These are phyloP conservation scores for Fusarium goolgardi DNA, from an alignment of 2,329 filamentous ascomycete genomes.

Conservation along the genomic window DNA sequence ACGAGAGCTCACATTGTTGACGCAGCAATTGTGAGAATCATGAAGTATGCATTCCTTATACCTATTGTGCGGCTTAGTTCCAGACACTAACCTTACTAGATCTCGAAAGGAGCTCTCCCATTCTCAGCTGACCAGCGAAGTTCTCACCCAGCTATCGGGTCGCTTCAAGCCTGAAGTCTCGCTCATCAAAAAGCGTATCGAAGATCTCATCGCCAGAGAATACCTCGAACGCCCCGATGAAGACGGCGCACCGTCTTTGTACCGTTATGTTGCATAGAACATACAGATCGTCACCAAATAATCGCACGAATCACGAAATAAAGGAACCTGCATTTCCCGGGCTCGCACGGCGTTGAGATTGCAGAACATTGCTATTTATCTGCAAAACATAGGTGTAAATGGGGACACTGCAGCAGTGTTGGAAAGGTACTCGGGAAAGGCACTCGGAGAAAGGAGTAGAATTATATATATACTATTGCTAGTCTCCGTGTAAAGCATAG, in stretches of 20 bases:
- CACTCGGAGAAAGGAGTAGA: neutral
- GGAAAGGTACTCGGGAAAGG: slow-evolving; percentile 33
- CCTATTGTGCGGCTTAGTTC: neutral
- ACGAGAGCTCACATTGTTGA: slow-evolving; percentile 77
- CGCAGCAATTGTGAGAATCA: slow-evolving; percentile 82
- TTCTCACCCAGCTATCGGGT: slow-evolving; percentile 73
- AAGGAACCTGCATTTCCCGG: slow-evolving; percentile 25
- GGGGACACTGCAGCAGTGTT: slow-evolving; percentile 21
- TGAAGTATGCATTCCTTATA: slow-evolving; percentile 74
- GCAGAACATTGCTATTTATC: slow-evolving; percentile 30
- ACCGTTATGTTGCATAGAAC: slow-evolving; percentile 75
- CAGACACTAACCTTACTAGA: slow-evolving; percentile 55
- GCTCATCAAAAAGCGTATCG: slow-evolving; percentile 85
- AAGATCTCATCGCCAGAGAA: slow-evolving; percentile 79
- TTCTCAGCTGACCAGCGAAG: slow-evolving; percentile 76
- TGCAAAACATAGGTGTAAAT: slow-evolving; percentile 28
- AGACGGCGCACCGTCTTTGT: slow-evolving; percentile 71
- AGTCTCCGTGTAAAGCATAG: neutral
- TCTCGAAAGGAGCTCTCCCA: slow-evolving; percentile 79
- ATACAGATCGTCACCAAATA: slow-evolving; percentile 10
- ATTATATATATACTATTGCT: neutral
- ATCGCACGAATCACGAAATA: slow-evolving; percentile 44
- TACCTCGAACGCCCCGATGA: slow-evolving; percentile 79
- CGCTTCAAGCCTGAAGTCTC: slow-evolving; percentile 81
- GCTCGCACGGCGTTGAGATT: slow-evolving; percentile 42